phyloP scores from a whole-genome alignment of 2,329 filamentous ascomycete species.

The Colletotrichum sp. region DNA sequence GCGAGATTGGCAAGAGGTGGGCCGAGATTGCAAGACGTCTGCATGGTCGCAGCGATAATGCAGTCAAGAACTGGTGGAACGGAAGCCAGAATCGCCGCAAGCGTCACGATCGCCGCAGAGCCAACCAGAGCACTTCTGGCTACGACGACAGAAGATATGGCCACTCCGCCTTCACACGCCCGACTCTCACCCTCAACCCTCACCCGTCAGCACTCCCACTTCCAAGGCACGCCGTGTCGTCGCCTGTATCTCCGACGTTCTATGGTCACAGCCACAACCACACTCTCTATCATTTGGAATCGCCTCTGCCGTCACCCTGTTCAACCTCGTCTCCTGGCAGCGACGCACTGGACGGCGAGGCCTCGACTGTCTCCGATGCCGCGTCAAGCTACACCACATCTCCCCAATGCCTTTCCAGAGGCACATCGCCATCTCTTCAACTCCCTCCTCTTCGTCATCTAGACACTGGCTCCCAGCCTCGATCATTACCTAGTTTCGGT shows the following conservation, averaged over 20 bases:
- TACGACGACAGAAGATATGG: constrained; percentile 22
- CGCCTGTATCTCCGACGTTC: constrained; percentile 20
- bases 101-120: constrained; percentile 49
- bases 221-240: constrained; percentile 15
- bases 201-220: constrained; percentile 20
- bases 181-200: constrained; percentile 32
- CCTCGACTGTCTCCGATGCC: constrained; percentile 74
- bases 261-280: constrained; percentile 21
- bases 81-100: constrained; percentile 84
- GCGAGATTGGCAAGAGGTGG: constrained; percentile 84
- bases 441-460: constrained; percentile 40
- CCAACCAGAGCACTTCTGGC: constrained; percentile 24
- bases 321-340: constrained; percentile 55
- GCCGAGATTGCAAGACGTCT: constrained; percentile 88
- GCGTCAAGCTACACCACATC: constrained; percentile 68
- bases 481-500: constrained; percentile 33
- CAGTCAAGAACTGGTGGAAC: constrained; percentile 99
- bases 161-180: constrained; percentile 17
- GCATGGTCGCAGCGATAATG: constrained; percentile 88
- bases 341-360: constrained; percentile 63
- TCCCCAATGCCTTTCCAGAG: constrained; percentile 43
- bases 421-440: constrained; percentile 42
- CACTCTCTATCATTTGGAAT: constrained; percentile 30
- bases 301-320: constrained; percentile 40
- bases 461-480: background rate